A percentile compares a stretch with the other conserved stretches of the same genome.
Conservation (phyloP, 129 eudicot species). For the Daucus carota region DNA sequence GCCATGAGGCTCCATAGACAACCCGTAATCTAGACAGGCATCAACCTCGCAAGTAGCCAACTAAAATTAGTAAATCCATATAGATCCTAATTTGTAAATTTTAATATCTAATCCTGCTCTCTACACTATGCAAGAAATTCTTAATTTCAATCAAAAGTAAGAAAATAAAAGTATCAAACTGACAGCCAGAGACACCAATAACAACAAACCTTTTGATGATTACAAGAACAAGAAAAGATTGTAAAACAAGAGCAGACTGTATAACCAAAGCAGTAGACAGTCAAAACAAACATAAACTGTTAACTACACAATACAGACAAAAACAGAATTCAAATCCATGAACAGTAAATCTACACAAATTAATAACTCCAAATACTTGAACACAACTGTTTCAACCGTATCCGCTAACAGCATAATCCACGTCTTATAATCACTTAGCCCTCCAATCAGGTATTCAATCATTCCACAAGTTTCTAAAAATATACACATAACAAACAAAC, state of each 20-base stretch:
- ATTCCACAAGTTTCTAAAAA: not conserved
- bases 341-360: not conserved
- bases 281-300: not conserved
- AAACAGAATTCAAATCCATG: not conserved
- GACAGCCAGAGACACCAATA: not conserved
- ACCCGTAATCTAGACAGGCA: not conserved
- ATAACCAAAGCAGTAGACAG: constrained; percentile 1
- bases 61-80: not conserved
- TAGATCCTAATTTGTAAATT: too few relatives aligned
- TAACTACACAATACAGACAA: not conserved
- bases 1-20: not conserved
- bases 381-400: not conserved
- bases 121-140: not conserved
- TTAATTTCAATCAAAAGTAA: not conserved
- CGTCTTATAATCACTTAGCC: not conserved
- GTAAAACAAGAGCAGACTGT: not conserved
- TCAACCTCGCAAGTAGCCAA: not conserved
- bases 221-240: not conserved
- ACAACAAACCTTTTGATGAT: not conserved
- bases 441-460: not conserved
- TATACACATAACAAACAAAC: not conserved
- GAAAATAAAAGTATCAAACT: not conserved
- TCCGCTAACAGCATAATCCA: not conserved
- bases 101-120: not conserved
- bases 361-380: not conserved